These are phyloP conservation scores for Blepharisma japonicum DNA, from an alignment of 73 alveolate genomes.

Conservation along the genomic window DNA sequence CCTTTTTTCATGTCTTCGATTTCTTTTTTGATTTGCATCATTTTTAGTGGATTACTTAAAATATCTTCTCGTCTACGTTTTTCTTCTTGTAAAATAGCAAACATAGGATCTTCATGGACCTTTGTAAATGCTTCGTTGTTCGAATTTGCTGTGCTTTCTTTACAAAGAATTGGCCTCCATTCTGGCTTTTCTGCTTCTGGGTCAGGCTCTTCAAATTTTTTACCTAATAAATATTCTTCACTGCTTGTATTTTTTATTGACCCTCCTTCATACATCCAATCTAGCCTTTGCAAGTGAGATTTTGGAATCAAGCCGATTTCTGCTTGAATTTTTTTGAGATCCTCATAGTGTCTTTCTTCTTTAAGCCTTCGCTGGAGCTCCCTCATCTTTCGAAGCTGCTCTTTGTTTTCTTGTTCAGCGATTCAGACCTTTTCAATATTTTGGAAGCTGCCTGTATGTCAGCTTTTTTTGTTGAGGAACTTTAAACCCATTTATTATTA, in stretches of 20 bases:
- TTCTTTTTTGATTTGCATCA: slow-evolving; percentile 33
- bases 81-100: slow-evolving; percentile 63
- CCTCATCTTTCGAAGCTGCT: slow-evolving; percentile 54
- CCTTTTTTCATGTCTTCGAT: slow-evolving; percentile 22
- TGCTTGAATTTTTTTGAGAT: slow-evolving; percentile 77
- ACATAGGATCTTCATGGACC: slow-evolving; percentile 73
- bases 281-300: slow-evolving; percentile 79
- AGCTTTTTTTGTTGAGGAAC: slow-evolving; percentile 73
- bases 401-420: slow-evolving; percentile 72
- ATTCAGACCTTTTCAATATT: slow-evolving; percentile 85
- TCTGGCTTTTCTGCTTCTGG: slow-evolving; percentile 6
- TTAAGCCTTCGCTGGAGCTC: slow-evolving; percentile 74
- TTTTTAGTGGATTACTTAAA: background rate
- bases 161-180: slow-evolving; percentile 23
- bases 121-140: slow-evolving; percentile 66
- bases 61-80: slow-evolving; percentile 56
- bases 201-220: slow-evolving; percentile 5
- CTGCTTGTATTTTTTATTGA: slow-evolving; percentile 22
- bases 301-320: slow-evolving; percentile 84
- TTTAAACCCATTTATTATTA: slow-evolving; percentile 59
- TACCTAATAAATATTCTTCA: slow-evolving; percentile 32
- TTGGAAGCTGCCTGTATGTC: slow-evolving; percentile 88
- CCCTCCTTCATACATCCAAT: slow-evolving; percentile 84
- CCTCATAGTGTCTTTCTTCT: slow-evolving; percentile 84
- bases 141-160: slow-evolving; percentile 52